phyloP scores from a whole-genome alignment of 331 rosid genomes.

The Saraca asoca region DNA sequence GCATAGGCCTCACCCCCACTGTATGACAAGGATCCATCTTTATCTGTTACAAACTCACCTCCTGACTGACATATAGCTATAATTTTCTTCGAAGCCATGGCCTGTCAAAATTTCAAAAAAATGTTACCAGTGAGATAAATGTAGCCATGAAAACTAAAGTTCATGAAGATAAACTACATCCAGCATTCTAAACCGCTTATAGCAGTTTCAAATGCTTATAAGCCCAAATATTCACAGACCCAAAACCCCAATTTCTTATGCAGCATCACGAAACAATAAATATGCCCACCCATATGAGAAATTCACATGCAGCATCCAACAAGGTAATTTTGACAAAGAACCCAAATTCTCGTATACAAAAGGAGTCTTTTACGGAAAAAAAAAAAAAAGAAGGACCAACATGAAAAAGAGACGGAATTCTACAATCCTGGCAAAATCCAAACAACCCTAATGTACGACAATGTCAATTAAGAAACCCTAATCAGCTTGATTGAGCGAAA shows the following conservation, averaged over 20 bases:
- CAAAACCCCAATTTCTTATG: constrained; percentile 8
- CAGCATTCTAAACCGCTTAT: constrained; percentile 13
- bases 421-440: neutral
- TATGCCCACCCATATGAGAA: neutral
- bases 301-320: constrained; percentile 15
- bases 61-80: constrained; percentile 97
- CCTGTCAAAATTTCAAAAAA: constrained; percentile 38
- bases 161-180: constrained; percentile 4
- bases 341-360: no score
- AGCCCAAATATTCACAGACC: constrained; percentile 15
- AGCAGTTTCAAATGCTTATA: constrained; percentile 10
- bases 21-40: constrained; percentile 79
- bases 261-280: neutral
- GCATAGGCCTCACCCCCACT: constrained; percentile 93
- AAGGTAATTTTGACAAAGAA: constrained; percentile 16
- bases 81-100: constrained; percentile 69
- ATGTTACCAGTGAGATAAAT: neutral
- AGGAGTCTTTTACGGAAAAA: no score
- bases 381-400: neutral
- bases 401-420: neutral
- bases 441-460: constrained; percentile 8
- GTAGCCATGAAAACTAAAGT: constrained; percentile 15
- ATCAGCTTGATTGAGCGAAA: constrained; percentile 3
- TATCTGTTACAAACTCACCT: constrained; percentile 73
- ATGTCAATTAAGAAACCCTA: constrained; percentile 32